These are phyloP conservation scores for Tetracladium marchalianum DNA, from an alignment of 495 filamentous ascomycete species.

Conservation along the genomic window DNA sequence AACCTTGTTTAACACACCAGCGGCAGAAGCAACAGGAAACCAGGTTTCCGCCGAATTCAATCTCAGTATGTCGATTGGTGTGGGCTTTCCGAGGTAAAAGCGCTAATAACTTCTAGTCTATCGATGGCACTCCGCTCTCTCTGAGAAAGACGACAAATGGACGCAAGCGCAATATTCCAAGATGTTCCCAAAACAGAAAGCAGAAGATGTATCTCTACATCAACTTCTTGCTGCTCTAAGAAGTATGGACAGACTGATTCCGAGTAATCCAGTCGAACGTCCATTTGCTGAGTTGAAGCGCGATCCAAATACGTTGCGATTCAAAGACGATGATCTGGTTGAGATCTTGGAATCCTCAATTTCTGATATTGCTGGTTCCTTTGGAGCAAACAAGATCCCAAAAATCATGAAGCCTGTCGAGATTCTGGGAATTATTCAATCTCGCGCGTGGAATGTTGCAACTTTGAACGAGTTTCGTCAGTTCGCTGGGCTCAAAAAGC, in stretches of 20 bases:
- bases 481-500: slow-evolving; percentile 65
- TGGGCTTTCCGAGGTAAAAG: background rate
- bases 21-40: slow-evolving; percentile 60
- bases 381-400: slow-evolving; percentile 69
- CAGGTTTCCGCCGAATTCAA: slow-evolving; percentile 73
- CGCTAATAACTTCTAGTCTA: slow-evolving; percentile 37
- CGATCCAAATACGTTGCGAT: slow-evolving; percentile 42
- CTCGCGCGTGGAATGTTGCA: slow-evolving; percentile 71
- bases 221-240: slow-evolving; percentile 50
- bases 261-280: slow-evolving; percentile 52
- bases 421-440: slow-evolving; percentile 78
- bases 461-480: slow-evolving; percentile 81
- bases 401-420: slow-evolving; percentile 64
- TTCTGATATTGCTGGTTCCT: slow-evolving; percentile 52
- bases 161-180: slow-evolving; percentile 52
- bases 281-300: slow-evolving; percentile 55
- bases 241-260: slow-evolving; percentile 48
- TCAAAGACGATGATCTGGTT: slow-evolving; percentile 59
- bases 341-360: slow-evolving; percentile 55
- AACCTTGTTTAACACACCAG: slow-evolving; percentile 41
- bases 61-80: slow-evolving; percentile 21
- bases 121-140: slow-evolving; percentile 73
- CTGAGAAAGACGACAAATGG: slow-evolving; percentile 64
- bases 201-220: slow-evolving; percentile 34
- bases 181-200: slow-evolving; percentile 53